Conservation (phyloP, 805 yeast species). For the Torulaspora franciscae region DNA sequence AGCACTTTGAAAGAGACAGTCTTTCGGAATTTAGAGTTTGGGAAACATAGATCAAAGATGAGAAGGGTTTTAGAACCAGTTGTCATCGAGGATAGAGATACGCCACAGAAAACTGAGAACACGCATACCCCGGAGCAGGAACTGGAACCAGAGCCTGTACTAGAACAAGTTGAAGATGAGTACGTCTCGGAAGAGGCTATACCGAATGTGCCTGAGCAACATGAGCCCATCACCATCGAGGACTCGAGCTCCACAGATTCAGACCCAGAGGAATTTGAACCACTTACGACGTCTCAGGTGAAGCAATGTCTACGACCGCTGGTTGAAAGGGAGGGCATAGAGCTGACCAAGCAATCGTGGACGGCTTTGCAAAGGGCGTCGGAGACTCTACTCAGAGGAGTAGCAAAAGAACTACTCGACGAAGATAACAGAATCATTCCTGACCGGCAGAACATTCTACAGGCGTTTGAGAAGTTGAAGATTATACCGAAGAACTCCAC, state of each 20-base stretch:
- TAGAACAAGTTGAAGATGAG: not conserved
- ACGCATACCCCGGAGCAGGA: not conserved
- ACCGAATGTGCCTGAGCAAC: not conserved
- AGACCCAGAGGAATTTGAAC: conserved; percentile 9
- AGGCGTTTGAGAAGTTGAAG: conserved; percentile 15
- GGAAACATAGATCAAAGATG: conserved; percentile 12
- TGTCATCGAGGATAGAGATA: conserved; percentile 8
- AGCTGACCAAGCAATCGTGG: conserved; percentile 16
- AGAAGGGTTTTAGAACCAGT: conserved; percentile 18
- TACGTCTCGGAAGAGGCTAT: not conserved
- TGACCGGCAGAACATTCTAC: conserved; percentile 15
- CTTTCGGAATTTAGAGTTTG: conserved; percentile 13
- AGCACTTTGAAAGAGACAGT: conserved; percentile 7
- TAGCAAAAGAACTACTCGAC: conserved; percentile 12
- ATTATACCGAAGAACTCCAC: conserved; percentile 14
- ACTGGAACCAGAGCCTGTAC: not conserved
- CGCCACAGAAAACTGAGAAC: not conserved
- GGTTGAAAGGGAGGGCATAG: conserved; percentile 6
- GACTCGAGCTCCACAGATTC: not conserved
- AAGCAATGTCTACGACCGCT: conserved; percentile 8
- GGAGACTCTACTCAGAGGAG: conserved; percentile 4
- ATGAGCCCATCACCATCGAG: not conserved
- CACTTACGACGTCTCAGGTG: conserved; percentile 6
- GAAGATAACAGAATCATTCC: conserved; percentile 10
- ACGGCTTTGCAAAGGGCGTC: conserved; percentile 14